Conservation (phyloP, 192 early-diverging fungal genomes). For the Coemansia sp. region DNA sequence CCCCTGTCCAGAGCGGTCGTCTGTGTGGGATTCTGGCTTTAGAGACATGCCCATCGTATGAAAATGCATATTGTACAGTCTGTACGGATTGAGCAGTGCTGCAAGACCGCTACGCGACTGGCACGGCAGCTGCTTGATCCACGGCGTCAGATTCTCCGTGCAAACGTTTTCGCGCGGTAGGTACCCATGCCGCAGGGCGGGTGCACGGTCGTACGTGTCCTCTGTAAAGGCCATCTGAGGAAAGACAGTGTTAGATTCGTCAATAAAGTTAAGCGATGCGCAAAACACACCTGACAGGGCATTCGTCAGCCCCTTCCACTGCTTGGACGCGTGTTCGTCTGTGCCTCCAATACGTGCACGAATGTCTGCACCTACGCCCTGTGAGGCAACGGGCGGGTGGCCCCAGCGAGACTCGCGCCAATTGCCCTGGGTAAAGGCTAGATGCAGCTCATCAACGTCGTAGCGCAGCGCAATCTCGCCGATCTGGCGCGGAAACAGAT, state of each 20-base stretch:
- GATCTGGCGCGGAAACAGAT: conserved; percentile 77
- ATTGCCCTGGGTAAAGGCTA: conserved; percentile 87
- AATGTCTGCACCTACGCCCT: conserved; percentile 75
- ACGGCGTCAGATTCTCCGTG: conserved; percentile 98
- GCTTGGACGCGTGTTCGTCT: conserved; percentile 47
- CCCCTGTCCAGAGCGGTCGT: conserved; percentile 46
- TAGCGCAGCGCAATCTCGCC: conserved; percentile 78
- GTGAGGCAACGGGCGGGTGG: conserved; percentile 51
- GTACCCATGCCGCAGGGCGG: conserved; percentile 64
- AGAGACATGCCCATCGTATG: conserved; percentile 86
- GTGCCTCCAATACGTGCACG: conserved; percentile 60
- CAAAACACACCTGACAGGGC: conserved; percentile 93
- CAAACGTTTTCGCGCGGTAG: conserved; percentile 93
- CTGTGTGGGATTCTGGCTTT: conserved; percentile 46
- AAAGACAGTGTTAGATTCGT: conserved; percentile 64
- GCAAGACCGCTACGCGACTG: conserved; percentile 89
- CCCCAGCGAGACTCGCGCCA: conserved; percentile 85
- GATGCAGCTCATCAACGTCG: conserved; percentile 74
- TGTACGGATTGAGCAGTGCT: conserved; percentile 83
- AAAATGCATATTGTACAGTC: conserved; percentile 85
- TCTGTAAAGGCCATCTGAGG: conserved; percentile 55
- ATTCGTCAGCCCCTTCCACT: conserved; percentile 88
- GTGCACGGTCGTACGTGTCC: not conserved
- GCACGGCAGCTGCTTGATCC: conserved; percentile 95
- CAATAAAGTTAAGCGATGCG: conserved; percentile 94